Percentiles rank a stretch among this genome's conserved stretches.
Evolutionary conservation across 371 early-diverging fungal genomes (phyloP).

Genomic region (Circinella umbellata): DNA sequence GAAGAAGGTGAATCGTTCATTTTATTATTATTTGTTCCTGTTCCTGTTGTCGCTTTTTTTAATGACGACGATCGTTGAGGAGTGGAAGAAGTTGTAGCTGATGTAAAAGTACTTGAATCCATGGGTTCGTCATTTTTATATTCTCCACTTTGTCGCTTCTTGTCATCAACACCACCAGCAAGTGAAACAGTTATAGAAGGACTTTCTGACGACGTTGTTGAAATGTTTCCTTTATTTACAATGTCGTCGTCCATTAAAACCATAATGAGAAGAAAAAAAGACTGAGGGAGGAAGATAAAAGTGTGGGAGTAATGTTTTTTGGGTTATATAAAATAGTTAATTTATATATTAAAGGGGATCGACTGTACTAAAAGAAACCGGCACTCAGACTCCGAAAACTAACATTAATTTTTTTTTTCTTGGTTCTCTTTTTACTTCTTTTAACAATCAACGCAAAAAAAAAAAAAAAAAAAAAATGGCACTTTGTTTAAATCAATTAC

Average conservation of each 20-base stretch:
- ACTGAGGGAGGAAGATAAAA: too few species aligned
- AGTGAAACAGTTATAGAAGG: neutral
- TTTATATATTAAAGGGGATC: too few species aligned
- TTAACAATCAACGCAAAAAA: neutral
- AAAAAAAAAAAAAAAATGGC: constrained; percentile 5
- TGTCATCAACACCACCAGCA: constrained; percentile 5
- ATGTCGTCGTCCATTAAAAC: constrained; percentile 16
- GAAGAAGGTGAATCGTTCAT: neutral
- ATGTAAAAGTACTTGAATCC: neutral
- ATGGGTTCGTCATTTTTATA: neutral
- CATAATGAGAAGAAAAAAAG: neutral
- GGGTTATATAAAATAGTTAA: too few species aligned
- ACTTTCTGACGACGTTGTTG: neutral
- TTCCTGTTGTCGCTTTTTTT: neutral
- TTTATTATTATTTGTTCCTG: neutral
- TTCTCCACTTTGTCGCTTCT: constrained; percentile 23
- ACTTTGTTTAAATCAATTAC: constrained; percentile 41
- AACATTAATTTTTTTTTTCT: too few species aligned
- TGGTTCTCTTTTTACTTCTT: neutral
- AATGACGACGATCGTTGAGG: constrained; percentile 16
- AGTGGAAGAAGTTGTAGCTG: constrained; percentile 4
- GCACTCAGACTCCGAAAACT: too few species aligned
- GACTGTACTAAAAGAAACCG: too few species aligned
- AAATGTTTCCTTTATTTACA: neutral
- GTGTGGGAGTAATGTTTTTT: too few species aligned